Evolutionary conservation across 768 basidiomycete genomes (phyloP), one percentile per base, ranked within the genome.

Genomic region (Exidia glandulosa): DNA sequence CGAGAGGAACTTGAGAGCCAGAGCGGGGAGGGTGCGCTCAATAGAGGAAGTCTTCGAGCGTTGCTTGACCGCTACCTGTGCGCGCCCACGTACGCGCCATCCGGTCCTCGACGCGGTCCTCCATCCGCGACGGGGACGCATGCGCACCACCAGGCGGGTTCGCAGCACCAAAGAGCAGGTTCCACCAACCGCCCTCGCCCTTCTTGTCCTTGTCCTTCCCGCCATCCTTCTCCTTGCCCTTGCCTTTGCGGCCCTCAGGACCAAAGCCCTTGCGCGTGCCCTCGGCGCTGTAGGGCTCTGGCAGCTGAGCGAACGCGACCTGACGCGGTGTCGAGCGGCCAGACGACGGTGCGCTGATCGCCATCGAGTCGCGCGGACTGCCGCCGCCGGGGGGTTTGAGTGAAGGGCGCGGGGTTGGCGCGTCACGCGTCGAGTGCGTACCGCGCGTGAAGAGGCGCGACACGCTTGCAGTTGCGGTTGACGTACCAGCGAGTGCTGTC

Each of bases 221-320:
- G 12, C 27, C 4, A 4, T 4, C 27, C 25, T 31, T 37, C 19
- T 37, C 50, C 50, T 54, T 54, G 25, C 1, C 50, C 50, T 54
- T 54, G 50, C 19, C 19, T 25, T 19, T 54, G 50, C 30, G n/a
- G n/a, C n/a, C n/a, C n/a, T n/a, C n/a, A n/a, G n/a, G n/a, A n/a
- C n/a, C 50, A 27, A 54, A 54, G 12, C 50, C 50, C 25, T 29
- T 27, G 2, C 50, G 50, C 25, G 50, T 29, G 50, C 50, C 50
- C 30, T 54, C 50, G 27, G 50, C 50, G 30, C 27, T 29, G 19
- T 86, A 84, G 34, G 83, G 80, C 70, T 88, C 87, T 0, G 87
- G 87, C 55, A 86, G 74, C 72, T 84, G 78, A 34, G 87, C 87
- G 63, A 90, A 90, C 62, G 84, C 87, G 47, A 90, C 89, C n/a